Conservation (phyloP, 2,329 filamentous ascomycete species). For the Celoporthe dispersa region DNA sequence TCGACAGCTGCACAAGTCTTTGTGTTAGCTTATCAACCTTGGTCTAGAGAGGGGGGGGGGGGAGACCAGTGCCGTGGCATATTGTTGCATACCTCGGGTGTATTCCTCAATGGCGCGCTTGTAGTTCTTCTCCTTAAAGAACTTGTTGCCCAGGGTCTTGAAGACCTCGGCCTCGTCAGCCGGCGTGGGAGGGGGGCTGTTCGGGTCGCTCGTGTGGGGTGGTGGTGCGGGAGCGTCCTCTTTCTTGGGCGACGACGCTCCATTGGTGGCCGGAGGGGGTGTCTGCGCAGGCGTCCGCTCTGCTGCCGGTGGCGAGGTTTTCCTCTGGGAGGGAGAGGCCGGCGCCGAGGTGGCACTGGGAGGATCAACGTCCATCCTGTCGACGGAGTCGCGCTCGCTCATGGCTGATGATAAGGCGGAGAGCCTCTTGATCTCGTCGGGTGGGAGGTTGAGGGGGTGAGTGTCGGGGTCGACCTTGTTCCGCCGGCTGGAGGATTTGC, state of each 20-base stretch:
- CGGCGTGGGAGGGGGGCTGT: constrained; percentile 58
- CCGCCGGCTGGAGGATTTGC: constrained; percentile 51
- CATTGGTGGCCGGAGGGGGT: constrained; percentile 56
- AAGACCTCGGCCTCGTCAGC: constrained; percentile 84
- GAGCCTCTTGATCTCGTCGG: constrained; percentile 81
- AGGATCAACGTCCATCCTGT: constrained; percentile 73
- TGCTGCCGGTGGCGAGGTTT: constrained; percentile 44
- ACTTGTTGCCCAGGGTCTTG: constrained; percentile 93
- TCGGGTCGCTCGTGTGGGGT: constrained; percentile 69
- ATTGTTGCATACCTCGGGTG: constrained; percentile 75
- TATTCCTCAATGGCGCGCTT: constrained; percentile 88
- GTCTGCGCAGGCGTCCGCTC: constrained; percentile 40
- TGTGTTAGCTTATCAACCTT: constrained; percentile 23
- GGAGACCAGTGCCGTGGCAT: neutral
- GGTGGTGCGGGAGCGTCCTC: constrained; percentile 68
- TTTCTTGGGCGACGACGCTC: constrained; percentile 45
- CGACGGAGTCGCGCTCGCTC: constrained; percentile 60
- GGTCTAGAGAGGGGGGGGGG: constrained; percentile 27
- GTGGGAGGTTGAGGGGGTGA: constrained; percentile 88
- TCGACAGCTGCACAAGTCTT: constrained; percentile 72
- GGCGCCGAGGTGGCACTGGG: constrained; percentile 51
- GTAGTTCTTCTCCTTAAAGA: constrained; percentile 95
- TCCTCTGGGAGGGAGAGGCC: constrained; percentile 57
- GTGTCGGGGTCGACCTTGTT: constrained; percentile 69
- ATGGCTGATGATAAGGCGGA: constrained; percentile 70